A percentile compares a stretch with the other conserved stretches of the same genome.
Evolutionary conservation across 2,329 filamentous ascomycete species (phyloP).

Genomic region (Stagonosporopsis cucurbitacearum): DNA sequence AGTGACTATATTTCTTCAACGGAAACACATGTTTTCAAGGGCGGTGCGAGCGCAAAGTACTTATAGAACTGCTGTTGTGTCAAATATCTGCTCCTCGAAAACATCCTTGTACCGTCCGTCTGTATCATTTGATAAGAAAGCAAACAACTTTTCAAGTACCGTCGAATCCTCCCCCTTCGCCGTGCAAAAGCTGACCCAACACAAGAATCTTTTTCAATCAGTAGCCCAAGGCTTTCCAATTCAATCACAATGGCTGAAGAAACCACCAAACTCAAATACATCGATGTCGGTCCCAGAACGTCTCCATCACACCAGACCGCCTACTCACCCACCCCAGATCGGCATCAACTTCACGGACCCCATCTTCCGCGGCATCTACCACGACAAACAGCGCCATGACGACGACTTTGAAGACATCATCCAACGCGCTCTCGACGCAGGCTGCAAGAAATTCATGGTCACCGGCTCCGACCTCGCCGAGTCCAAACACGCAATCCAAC

Average conservation of each 20-base stretch:
- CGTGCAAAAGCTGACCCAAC: background rate
- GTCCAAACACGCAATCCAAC: conserved; percentile 73
- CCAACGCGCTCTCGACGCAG: conserved; percentile 75
- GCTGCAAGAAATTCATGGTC: conserved; percentile 88
- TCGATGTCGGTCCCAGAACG: conserved; percentile 52
- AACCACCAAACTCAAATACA: conserved; percentile 41
- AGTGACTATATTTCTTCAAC: conserved; percentile 5
- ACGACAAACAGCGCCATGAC: conserved; percentile 77
- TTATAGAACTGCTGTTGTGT: background rate
- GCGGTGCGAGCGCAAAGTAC: background rate
- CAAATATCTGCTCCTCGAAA: no score
- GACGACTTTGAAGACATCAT: conserved; percentile 79
- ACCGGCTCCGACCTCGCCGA: conserved; percentile 88
- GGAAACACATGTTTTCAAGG: conserved; percentile 22
- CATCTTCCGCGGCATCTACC: conserved; percentile 84
- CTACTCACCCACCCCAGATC: conserved; percentile 59
- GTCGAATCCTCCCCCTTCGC: background rate
- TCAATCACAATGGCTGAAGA: conserved; percentile 17
- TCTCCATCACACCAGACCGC: conserved; percentile 7
- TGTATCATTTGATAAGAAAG: background rate
- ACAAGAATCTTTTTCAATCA: background rate
- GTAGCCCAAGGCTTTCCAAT: background rate
- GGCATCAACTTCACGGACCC: conserved; percentile 96
- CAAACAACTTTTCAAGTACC: conserved; percentile 21
- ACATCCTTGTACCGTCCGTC: background rate